Percentiles rank a stretch among this genome's conserved stretches.
These are phyloP conservation scores for Pestalotiopsis sp. DNA, from an alignment of 2,329 filamentous ascomycete genomes.

Conservation along the genomic window DNA sequence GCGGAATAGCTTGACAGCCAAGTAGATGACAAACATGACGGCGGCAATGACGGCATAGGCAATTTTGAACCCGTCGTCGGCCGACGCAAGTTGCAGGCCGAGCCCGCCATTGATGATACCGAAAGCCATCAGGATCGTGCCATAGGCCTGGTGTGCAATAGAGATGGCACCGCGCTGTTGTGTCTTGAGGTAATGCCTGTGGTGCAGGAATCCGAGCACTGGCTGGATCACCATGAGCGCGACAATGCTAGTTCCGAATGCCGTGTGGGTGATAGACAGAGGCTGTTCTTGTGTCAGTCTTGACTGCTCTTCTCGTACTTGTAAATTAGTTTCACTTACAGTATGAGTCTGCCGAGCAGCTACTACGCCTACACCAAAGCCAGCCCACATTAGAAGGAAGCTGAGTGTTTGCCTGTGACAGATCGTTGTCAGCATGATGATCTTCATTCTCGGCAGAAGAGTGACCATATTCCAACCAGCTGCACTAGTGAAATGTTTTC, in stretches of 20 bases:
- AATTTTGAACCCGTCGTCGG: constrained; percentile 44
- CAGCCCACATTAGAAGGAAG: constrained; percentile 59
- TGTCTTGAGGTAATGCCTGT: constrained; percentile 52
- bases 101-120: constrained; percentile 67
- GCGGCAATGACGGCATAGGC: constrained; percentile 58
- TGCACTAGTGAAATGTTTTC: background rate
- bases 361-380: constrained; percentile 58
- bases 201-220: constrained; percentile 59
- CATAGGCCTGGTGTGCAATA: constrained; percentile 65
- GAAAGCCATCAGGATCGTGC: constrained; percentile 57
- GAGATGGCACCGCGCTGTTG: constrained; percentile 52
- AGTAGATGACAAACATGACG: constrained; percentile 47
- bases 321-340: constrained; percentile 24
- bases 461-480: background rate
- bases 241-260: constrained; percentile 58
- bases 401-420: constrained; percentile 48
- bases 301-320: background rate
- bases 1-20: constrained; percentile 31
- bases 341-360: constrained; percentile 35
- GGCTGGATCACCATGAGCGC: constrained; percentile 60
- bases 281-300: constrained; percentile 41
- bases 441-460: background rate
- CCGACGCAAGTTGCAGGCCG: constrained; percentile 54
- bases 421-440: background rate
- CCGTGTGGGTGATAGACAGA: constrained; percentile 54